Conservation (phyloP, 306 rosid genomes). For the Elaeagnus macrophylla region DNA sequence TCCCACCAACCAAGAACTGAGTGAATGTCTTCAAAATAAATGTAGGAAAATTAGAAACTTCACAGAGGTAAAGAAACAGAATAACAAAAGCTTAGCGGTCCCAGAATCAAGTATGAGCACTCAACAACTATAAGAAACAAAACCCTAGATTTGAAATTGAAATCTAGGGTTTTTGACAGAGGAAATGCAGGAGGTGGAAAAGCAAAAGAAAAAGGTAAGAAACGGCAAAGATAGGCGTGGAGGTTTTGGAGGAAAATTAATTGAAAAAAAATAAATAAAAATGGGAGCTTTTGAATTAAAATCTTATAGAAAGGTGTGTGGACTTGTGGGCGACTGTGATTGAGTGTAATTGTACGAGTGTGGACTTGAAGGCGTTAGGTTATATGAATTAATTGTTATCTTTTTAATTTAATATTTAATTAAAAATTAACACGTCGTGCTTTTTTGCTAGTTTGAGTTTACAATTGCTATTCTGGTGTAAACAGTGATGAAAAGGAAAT, state of each 20-base stretch:
- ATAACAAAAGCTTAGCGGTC: slow-evolving; percentile 8
- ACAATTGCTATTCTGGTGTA: slow-evolving; percentile 11
- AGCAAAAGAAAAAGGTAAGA: slow-evolving; percentile 13
- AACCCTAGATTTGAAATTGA: slow-evolving; percentile 70
- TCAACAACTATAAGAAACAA: slow-evolving; percentile 23
- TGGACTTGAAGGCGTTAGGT: slow-evolving; percentile 18
- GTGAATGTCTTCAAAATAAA: slow-evolving; percentile 17
- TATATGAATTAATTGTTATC: too few species aligned
- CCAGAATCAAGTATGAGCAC: slow-evolving; percentile 24
- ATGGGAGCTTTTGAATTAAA: slow-evolving; percentile 38
- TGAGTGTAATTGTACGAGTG: slow-evolving; percentile 13
- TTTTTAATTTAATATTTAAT: too few species aligned
- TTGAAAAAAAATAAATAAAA: too few species aligned
- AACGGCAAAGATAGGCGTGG: background rate
- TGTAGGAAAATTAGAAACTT: slow-evolving; percentile 37
- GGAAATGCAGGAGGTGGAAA: slow-evolving; percentile 37
- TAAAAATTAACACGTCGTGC: too few species aligned
- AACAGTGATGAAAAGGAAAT: slow-evolving; percentile 4
- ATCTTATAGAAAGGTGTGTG: slow-evolving; percentile 21
- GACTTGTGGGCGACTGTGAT: slow-evolving; percentile 1
- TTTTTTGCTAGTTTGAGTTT: background rate
- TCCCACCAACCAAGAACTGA: slow-evolving; percentile 14
- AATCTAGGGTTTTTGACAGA: slow-evolving; percentile 66
- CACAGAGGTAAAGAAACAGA: slow-evolving; percentile 17
- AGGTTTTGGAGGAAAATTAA: slow-evolving; percentile 22